Evolutionary conservation across 371 early-diverging fungal species (phyloP).

Genomic region (Funneliformis caledonium): DNA sequence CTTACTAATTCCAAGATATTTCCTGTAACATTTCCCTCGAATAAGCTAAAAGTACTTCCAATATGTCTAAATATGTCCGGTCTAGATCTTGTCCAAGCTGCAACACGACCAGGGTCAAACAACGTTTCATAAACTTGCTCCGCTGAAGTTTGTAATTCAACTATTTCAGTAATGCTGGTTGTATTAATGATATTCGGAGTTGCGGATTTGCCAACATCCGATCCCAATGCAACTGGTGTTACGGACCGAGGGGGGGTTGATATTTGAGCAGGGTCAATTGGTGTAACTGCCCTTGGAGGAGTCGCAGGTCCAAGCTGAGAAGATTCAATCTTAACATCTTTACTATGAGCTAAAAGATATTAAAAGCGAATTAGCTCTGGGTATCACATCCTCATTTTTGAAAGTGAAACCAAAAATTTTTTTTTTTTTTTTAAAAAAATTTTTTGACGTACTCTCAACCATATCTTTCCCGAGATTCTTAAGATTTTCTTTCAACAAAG

Average conservation of each 20-base stretch:
- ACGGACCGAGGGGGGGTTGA: slow-evolving; percentile 41
- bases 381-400: no score
- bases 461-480: slow-evolving; percentile 73
- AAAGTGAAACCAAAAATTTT: no score
- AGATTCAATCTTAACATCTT: slow-evolving; percentile 87
- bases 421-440: no score
- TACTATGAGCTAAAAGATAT: slow-evolving; percentile 62
- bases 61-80: slow-evolving; percentile 60
- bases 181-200: slow-evolving; percentile 59
- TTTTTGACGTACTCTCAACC: slow-evolving; percentile 61
- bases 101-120: slow-evolving; percentile 73
- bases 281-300: slow-evolving; percentile 33
- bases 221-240: slow-evolving; percentile 41
- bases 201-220: slow-evolving; percentile 34
- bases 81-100: slow-evolving; percentile 81
- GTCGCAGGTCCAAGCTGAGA: slow-evolving; percentile 52
- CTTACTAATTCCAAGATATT: slow-evolving; percentile 71
- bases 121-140: slow-evolving; percentile 82
- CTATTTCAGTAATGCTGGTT: slow-evolving; percentile 70
- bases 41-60: slow-evolving; percentile 73
- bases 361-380: no score
- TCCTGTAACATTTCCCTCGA: slow-evolving; percentile 90
- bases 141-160: slow-evolving; percentile 90
- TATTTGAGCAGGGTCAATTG: slow-evolving; percentile 33
- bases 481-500: slow-evolving; percentile 67